These are phyloP conservation scores for Stevia rebaudiana DNA, from an alignment of 140 eudicot species.

Conservation along the genomic window DNA sequence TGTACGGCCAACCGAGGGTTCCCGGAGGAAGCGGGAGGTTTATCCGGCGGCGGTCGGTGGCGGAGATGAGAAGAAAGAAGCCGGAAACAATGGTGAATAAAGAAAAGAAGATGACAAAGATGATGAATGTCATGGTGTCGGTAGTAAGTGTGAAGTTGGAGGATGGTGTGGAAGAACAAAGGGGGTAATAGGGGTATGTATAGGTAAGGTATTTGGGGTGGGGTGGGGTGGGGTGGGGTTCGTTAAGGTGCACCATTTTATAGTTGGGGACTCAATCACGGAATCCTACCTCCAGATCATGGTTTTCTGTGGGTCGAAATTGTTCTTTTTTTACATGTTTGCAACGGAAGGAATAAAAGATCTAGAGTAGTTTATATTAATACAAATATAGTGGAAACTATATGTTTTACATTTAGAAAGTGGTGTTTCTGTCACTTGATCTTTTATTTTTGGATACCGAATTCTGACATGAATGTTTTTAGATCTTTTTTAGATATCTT, in stretches of 20 bases:
- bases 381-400: too few relatives aligned
- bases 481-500: too few relatives aligned
- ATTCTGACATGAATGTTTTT: too few relatives aligned
- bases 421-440: too few relatives aligned
- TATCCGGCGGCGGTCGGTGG: slow-evolving; percentile 25
- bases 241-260: slow-evolving; percentile 1
- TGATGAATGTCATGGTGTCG: slow-evolving; percentile 22
- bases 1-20: slow-evolving; percentile 89
- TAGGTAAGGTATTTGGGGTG: slow-evolving; percentile 24
- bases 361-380: too few relatives aligned
- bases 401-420: too few relatives aligned
- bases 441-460: too few relatives aligned
- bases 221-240: background rate
- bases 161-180: slow-evolving; percentile 15
- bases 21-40: slow-evolving; percentile 84
- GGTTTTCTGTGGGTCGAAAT: too few relatives aligned
- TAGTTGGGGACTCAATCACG: too few relatives aligned
- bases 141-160: slow-evolving; percentile 6
- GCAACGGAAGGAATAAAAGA: too few relatives aligned
- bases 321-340: too few relatives aligned
- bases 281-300: too few relatives aligned
- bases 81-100: slow-evolving; percentile 10
- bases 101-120: slow-evolving; percentile 23
- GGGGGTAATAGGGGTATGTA: slow-evolving; percentile 36
- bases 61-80: slow-evolving; percentile 20